Conservation (phyloP, 2,329 filamentous ascomycete species). For the Nannizzia gypsea region DNA sequence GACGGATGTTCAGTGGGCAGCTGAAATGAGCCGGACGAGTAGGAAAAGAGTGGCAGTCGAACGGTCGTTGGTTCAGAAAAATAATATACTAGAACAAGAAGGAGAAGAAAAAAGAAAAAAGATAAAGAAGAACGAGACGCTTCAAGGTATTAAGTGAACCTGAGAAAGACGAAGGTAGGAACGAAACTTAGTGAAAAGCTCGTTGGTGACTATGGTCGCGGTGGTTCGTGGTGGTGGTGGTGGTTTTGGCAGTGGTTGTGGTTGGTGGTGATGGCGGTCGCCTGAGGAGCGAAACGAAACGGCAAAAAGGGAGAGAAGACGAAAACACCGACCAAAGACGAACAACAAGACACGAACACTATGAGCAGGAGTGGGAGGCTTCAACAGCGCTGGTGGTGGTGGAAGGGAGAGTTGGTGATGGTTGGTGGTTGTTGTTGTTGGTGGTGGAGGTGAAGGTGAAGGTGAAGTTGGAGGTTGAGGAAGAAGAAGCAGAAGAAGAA, state of each 20-base stretch:
- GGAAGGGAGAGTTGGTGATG: not conserved
- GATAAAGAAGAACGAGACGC: not conserved
- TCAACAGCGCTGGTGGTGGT: not conserved
- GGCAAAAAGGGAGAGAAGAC: constrained; percentile 1
- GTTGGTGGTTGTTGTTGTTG: not conserved
- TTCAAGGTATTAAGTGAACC: not conserved
- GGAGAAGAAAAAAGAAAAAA: not conserved
- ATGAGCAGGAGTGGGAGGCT: not conserved
- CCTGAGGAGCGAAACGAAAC: constrained; percentile 10
- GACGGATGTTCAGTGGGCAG: not conserved
- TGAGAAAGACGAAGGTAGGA: not conserved
- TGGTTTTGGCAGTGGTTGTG: not conserved
- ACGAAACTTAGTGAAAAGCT: constrained; percentile 8
- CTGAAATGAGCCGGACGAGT: not conserved
- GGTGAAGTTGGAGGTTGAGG: too few relatives aligned
- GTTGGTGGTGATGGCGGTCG: constrained; percentile 6
- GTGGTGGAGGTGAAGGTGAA: not conserved
- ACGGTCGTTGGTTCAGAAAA: not conserved
- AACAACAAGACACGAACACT: not conserved
- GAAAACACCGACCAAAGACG: not conserved
- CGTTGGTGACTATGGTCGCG: constrained; percentile 1
- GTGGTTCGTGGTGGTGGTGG: constrained; percentile 3
- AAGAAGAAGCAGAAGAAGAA: too few relatives aligned
- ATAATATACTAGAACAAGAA: not conserved
- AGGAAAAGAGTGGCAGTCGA: not conserved